Evolutionary conservation across 345 rosid genomes (phyloP).

Genomic region (Eucalyptus shirleyi): DNA sequence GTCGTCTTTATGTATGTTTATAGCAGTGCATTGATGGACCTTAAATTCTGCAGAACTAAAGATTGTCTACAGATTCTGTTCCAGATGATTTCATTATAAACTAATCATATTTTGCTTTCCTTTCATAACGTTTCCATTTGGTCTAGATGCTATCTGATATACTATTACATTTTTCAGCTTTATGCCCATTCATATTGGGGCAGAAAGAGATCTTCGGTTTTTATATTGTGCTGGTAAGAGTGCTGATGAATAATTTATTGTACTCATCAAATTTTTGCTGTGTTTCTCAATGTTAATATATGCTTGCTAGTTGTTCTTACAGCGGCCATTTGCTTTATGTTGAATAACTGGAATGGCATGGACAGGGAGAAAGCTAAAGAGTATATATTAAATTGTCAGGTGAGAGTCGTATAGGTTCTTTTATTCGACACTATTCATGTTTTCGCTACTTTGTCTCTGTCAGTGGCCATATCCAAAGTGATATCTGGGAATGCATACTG

Average conservation of each 20-base stretch:
- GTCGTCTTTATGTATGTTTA: background rate
- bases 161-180: slow-evolving; percentile 36
- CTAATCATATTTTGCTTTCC: background rate
- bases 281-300: background rate
- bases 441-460: background rate
- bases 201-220: slow-evolving; percentile 84
- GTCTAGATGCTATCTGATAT: background rate
- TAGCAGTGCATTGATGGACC: background rate
- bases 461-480: background rate
- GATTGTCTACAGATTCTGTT: background rate
- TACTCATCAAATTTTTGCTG: background rate
- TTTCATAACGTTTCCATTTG: background rate
- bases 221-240: slow-evolving; percentile 89
- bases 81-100: background rate
- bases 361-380: slow-evolving; percentile 65
- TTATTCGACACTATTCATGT: background rate
- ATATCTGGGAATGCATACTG: background rate
- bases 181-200: slow-evolving; percentile 78
- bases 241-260: background rate
- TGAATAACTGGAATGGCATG: slow-evolving; percentile 87
- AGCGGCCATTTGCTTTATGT: slow-evolving; percentile 81
- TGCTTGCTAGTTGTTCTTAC: slow-evolving; percentile 20
- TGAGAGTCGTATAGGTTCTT: background rate
- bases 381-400: slow-evolving; percentile 80
- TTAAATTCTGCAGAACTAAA: background rate